phyloP scores from a whole-genome alignment of 179 eudicot genomes.

The Pouteria campechiana region DNA sequence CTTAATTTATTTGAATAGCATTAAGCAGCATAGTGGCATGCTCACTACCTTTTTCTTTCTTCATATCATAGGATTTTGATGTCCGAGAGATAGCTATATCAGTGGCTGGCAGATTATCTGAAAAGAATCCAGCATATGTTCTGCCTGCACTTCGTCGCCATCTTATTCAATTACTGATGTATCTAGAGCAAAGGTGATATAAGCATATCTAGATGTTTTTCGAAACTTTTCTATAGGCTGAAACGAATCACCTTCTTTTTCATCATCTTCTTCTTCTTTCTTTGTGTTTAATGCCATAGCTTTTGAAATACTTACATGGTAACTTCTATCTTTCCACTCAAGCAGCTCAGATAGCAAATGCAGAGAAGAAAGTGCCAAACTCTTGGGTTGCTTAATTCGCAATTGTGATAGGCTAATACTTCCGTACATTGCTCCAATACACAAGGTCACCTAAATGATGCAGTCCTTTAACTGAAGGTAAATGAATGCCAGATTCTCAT shows the following conservation, averaged over 20 bases:
- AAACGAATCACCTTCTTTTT: neutral
- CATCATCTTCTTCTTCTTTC: neutral
- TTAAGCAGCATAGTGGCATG: neutral
- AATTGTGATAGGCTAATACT: conserved; percentile 85
- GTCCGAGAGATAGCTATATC: conserved; percentile 87
- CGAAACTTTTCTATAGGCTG: neutral
- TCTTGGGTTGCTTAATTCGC: conserved; percentile 90
- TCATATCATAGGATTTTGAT: conserved; percentile 57
- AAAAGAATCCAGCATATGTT: conserved; percentile 99
- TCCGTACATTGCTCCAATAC: conserved; percentile 92
- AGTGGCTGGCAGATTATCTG: conserved; percentile 88
- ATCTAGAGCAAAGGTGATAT: conserved; percentile 79
- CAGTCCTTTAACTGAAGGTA: neutral
- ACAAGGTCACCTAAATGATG: conserved; percentile 44
- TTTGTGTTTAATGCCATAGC: neutral
- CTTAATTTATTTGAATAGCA: neutral
- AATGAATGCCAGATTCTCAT: neutral
- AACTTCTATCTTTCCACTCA: conserved; percentile 8
- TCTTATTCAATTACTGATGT: conserved; percentile 83
- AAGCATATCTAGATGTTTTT: too few species aligned
- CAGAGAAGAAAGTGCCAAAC: conserved; percentile 96
- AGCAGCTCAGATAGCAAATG: conserved; percentile 91
- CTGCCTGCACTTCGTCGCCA: conserved; percentile 99
- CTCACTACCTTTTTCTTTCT: conserved; percentile 1
- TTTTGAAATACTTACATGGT: too few species aligned